Base-by-base conservation (phyloP, 2,329 filamentous ascomycete species). In the Pseudocercospora pini-densiflorae region DNA sequence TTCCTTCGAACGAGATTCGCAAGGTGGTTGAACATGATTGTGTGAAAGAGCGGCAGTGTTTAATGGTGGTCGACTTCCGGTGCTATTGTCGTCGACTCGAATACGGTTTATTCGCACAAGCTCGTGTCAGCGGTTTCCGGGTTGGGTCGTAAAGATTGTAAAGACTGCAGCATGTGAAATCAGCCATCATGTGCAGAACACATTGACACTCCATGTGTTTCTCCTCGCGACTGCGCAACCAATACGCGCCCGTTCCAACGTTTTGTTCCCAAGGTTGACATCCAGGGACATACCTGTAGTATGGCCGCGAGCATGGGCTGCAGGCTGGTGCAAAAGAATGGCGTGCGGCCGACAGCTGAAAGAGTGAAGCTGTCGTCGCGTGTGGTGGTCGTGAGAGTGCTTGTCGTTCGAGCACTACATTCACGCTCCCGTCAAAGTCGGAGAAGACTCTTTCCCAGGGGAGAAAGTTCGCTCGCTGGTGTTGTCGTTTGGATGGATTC, bases 361-460 rank as follows among this genome's bases (percentile, higher is more conserved):
- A 81, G 87, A 89, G 84, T 88, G 87, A 87, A 88, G 86, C 86
- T 82, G 84, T 63, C 57, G 72, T 71, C 62, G 71, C 67, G 43
- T n/a, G 21, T 29, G 21, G 29, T 47, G 58, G 27, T 27, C n/a
- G 58, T 23, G n/a, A 16, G 36, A 29, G 23, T 43, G 57, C 57
- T 40, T 14, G 23, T 21, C 14, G 55, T 5, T 21, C 23, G 24
- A 55, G 53, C 47, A 24, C 47, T 51, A 51, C 49, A 53, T 53
- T 33, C 31, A 47, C 43, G 43, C n/a, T 23, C 3, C 21, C 43
- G 43, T 47, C 43, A 12, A 33, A n/a, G 43, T 21, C 45, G 23
- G 16, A 51, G 47, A 51, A 27, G 47, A 21, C 19, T 51, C 47
- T 51, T 16, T 3, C 23, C 47, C 47, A 51, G 47, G 47, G 10